Conservation (phyloP, 371 early-diverging fungal genomes). For the Mortierella sp. region DNA sequence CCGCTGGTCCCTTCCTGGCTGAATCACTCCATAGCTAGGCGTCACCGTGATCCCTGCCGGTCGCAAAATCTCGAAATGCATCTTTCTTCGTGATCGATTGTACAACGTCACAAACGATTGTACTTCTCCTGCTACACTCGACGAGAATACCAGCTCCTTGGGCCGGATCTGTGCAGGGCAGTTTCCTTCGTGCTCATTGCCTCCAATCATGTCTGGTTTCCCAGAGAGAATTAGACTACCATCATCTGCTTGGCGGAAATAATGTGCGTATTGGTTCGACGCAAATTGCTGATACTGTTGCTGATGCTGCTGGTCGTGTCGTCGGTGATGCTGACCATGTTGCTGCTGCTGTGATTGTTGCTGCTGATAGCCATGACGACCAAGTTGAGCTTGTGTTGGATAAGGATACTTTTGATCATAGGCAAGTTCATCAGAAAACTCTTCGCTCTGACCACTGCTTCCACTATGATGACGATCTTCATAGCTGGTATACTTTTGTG, state of each 20-base stretch:
- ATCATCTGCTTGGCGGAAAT: slow-evolving; percentile 35
- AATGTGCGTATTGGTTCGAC: slow-evolving; percentile 25
- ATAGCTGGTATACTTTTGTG: slow-evolving; percentile 10
- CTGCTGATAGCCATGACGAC: not conserved
- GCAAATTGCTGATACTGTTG: slow-evolving; percentile 16
- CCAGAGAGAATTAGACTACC: slow-evolving; percentile 27
- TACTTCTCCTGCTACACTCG: slow-evolving; percentile 31
- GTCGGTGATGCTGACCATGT: slow-evolving; percentile 1
- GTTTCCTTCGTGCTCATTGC: not conserved
- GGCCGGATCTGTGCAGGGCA: slow-evolving; percentile 49
- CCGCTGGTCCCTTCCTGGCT: slow-evolving; percentile 37
- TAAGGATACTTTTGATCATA: slow-evolving; percentile 18
- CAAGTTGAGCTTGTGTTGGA: not conserved
- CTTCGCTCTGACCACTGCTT: slow-evolving; percentile 39
- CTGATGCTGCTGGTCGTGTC: not conserved
- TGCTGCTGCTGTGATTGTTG: slow-evolving; percentile 12
- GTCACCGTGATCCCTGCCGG: slow-evolving; percentile 34
- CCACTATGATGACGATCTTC: slow-evolving; percentile 33
- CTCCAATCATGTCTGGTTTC: slow-evolving; percentile 3
- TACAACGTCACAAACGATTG: slow-evolving; percentile 26
- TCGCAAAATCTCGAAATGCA: slow-evolving; percentile 43
- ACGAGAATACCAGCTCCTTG: slow-evolving; percentile 30
- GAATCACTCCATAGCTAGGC: slow-evolving; percentile 30
- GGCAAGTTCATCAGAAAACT: slow-evolving; percentile 29
- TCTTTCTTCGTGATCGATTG: slow-evolving; percentile 31